Evolutionary conservation across 768 basidiomycete species (phyloP).

Genomic region (Tylopilus sp.): DNA sequence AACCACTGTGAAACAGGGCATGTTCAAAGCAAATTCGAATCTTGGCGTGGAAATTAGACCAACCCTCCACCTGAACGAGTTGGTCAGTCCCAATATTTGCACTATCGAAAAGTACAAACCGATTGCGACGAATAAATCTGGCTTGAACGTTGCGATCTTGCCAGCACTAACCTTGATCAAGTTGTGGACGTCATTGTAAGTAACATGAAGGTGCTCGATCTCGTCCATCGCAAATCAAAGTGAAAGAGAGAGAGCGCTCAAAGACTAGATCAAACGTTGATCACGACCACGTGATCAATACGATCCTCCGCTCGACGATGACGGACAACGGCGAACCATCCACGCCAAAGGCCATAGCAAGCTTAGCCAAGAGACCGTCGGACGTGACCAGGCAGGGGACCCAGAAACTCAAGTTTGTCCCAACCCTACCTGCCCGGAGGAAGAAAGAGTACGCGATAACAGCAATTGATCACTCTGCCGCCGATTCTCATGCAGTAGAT

Average conservation of each 20-base stretch:
- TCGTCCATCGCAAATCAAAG: conserved; percentile 28
- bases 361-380: conserved; percentile 65
- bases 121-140: conserved; percentile 83
- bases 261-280: not conserved
- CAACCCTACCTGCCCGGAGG: conserved; percentile 68
- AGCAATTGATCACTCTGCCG: not conserved
- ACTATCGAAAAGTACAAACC: conserved; percentile 41
- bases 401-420: conserved; percentile 77
- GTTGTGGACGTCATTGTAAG: conserved; percentile 93
- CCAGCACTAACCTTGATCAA: conserved; percentile 67
- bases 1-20: conserved; percentile 56
- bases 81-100: not conserved
- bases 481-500: conserved; percentile 14
- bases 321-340: conserved; percentile 11
- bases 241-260: not conserved
- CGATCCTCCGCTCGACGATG: conserved; percentile 9
- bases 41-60: conserved; percentile 33
- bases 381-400: conserved; percentile 74
- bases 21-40: conserved; percentile 10
- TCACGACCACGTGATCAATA: conserved; percentile 18
- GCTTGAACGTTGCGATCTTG: conserved; percentile 79
- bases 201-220: conserved; percentile 64
- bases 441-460: conserved; percentile 70
- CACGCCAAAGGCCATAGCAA: conserved; percentile 64
- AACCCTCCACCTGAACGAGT: conserved; percentile 71